Evolutionary conservation across 192 early-diverging fungal genomes (phyloP), one percentile per base, ranked within the genome.

Genomic region (Gamsiella multidivaricata): DNA sequence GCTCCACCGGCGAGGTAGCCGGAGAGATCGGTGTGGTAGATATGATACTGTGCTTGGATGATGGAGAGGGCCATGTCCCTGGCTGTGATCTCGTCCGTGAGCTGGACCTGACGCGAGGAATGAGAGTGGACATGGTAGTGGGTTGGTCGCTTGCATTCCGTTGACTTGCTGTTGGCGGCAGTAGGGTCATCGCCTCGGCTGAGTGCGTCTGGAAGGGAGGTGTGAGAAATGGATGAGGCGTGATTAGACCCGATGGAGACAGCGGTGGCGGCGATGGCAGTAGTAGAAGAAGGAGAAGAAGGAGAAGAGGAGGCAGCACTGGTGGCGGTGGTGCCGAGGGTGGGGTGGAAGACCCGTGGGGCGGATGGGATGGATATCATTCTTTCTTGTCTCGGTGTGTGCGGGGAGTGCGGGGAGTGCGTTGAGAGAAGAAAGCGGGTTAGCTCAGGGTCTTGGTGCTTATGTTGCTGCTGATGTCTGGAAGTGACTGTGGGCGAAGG

Each of bases 21-120:
- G 9, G 71, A 75, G 7, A 75, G 64, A 54, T 75, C 71, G 14
- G 71, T 66, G 46, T 75, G 71, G 25, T 75, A 75, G 42, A 75
- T 61, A 54, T 75, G 71, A 22, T 75, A 75, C 20, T 75, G 71
- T 15, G 71, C 71, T 25, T 75, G 71, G 26, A 75, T 59, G 42
- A 75, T 75, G 17, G 71, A 65, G 50, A 75, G 33, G 3, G 71
- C 71, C 63, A 75, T 60, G 4, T 75, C 71, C 15, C 63, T 50
- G 0, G 71, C 39, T 3, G 71, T 66, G 56, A 61, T 61, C 49
- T 66, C 63, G 25, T 75, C 71, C 2, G 71, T 66, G 12, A 66
- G 52, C 2, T 54, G 47, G 32, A 75, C 64, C 28, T 66, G 25
- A 0, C 71, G 55, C 6, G 71, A 75, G 3, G 71, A 75, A 45